A percentile compares a stretch with the other conserved stretches of the same genome.
phyloP scores from a whole-genome alignment of 116 monocot species.

The Trichopus zeylanicus region DNA sequence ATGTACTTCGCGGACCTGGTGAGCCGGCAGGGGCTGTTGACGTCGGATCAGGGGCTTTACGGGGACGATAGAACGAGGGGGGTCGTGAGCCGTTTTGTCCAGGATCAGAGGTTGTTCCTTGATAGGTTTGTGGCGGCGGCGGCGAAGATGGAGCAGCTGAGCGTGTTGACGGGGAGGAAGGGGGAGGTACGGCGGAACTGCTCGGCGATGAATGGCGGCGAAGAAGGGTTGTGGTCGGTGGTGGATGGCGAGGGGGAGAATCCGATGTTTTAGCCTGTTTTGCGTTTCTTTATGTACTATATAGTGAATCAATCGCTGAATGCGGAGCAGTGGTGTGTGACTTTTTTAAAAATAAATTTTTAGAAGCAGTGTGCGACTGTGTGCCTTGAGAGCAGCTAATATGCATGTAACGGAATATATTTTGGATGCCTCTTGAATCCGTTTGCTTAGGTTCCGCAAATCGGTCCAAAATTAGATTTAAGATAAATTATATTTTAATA shows the following conservation, averaged over 20 bases:
- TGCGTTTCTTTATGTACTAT: background rate
- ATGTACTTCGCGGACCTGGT: slow-evolving; percentile 47
- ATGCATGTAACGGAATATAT: no score
- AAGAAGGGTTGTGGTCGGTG: background rate
- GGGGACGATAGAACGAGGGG: slow-evolving; percentile 20
- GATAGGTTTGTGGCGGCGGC: slow-evolving; percentile 28
- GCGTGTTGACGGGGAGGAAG: slow-evolving; percentile 28
- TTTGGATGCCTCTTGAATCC: no score
- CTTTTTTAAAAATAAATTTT: no score
- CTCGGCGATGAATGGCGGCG: slow-evolving; percentile 10
- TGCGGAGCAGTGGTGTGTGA: no score
- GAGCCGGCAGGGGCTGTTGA: slow-evolving; percentile 44
- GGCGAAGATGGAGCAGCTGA: slow-evolving; percentile 44
- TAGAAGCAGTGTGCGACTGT: no score
- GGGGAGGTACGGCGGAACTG: slow-evolving; percentile 46
- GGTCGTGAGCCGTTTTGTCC: slow-evolving; percentile 21
- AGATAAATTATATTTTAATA: no score
- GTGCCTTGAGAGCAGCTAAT: no score
- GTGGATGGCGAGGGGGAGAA: slow-evolving; percentile 7
- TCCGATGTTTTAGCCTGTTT: background rate
- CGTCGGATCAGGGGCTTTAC: slow-evolving; percentile 47
- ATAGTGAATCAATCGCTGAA: background rate
- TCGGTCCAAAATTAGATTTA: no score
- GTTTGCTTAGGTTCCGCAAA: no score
- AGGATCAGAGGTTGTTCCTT: slow-evolving; percentile 26